Percentiles rank a stretch among this genome's conserved stretches.
Evolutionary conservation across 352 stramenopile species (phyloP).

Genomic region (Globisporangium okanoganense): DNA sequence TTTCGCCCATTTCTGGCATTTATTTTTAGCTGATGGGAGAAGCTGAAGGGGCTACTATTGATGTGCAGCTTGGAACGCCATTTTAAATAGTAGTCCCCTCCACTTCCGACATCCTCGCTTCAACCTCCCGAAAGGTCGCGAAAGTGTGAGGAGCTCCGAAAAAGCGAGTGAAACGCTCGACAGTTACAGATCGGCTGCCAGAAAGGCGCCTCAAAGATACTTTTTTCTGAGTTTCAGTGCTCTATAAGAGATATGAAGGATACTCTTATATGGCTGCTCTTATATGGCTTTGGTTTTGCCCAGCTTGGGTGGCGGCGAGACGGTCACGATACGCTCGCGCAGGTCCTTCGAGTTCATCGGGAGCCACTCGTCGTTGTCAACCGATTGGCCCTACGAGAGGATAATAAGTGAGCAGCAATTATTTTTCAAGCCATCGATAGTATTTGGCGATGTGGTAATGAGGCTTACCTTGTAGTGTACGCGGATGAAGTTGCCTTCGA

Average conservation of each 20-base stretch:
- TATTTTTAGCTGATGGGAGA: background rate
- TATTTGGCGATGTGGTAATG: background rate
- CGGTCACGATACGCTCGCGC: conserved; percentile 37
- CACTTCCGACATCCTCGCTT: too few species aligned
- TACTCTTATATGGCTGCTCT: background rate
- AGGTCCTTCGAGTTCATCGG: conserved; percentile 41
- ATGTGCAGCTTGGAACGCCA: background rate
- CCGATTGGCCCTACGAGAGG: conserved; percentile 43
- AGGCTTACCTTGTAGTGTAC: conserved; percentile 70
- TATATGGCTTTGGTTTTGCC: conserved; percentile 19
- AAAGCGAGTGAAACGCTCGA: background rate
- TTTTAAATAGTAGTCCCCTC: background rate
- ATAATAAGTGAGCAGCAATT: background rate
- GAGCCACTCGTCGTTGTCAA: conserved; percentile 72
- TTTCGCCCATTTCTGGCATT: conserved; percentile 1
- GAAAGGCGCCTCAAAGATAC: background rate
- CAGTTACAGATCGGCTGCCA: background rate
- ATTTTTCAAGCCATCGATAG: background rate
- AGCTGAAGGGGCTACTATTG: background rate
- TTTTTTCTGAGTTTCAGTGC: too few species aligned
- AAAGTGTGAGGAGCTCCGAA: background rate
- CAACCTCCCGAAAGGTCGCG: background rate
- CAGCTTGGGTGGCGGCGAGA: conserved; percentile 19
- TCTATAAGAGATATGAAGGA: too few species aligned
- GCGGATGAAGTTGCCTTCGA: conserved; percentile 73